Evolutionary conservation across 345 rosid species (phyloP), one percentile per base, ranked within the genome.

Genomic region (Citrus cavaleriei): DNA sequence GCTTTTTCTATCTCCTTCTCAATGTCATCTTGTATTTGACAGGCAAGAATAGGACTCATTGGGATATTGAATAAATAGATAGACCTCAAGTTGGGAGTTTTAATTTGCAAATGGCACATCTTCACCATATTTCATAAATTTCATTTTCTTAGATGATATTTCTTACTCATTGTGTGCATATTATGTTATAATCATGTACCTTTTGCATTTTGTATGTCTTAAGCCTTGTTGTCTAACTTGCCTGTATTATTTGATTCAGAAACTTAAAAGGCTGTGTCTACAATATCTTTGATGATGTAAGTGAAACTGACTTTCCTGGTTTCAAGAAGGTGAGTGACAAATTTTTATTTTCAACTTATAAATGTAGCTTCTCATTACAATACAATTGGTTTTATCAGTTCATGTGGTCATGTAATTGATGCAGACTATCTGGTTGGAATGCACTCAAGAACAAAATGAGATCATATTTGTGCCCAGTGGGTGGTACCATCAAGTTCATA

Each of bases 401-500:
- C 63, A 27, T 46, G 38, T 77, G 80, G 69, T 80, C 62, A 55
- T 81, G 68, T 61, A 73, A 42, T 81, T 32, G 27, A n/a, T 81
- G 84, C 81, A 93, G 98, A 88, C 97, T 57, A 69, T 87, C 78
- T 95, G 99, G 99, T 76, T 90, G 77, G 98, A 91, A 70, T 92
- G 97, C 84, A 81, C 80, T 83, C 99, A 93, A 86, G 92, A 88
- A 78, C 75, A 83, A 42, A 90, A 90, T 74, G 97, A 92, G 80
- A 83, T 89, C 73, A 89, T 93, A 77, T 93, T 90, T 89, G 98
- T 93, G 75, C 98, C 98, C 32, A 92, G 98, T 72, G 98, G 99
- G 81, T 95, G 98, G 99, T 92, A 91, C 86, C 96, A 95, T 89
- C 98, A 95, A 93, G 99, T 95, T 73, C 94, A 88, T 73, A 95